Base-by-base conservation (phyloP, 1,139 yeast genomes). In the Geotrichum reessii region DNA sequence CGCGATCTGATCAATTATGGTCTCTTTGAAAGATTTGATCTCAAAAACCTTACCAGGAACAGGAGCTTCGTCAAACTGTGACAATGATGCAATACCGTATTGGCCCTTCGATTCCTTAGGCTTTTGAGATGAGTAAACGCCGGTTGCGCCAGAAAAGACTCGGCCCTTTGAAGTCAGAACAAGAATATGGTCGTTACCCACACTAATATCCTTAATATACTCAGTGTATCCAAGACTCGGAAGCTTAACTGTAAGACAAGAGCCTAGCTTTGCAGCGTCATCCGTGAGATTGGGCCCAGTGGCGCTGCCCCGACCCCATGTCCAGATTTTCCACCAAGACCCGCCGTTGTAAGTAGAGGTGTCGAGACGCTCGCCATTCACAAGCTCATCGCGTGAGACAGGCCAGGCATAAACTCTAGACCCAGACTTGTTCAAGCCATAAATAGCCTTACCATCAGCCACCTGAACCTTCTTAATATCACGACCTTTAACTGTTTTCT, bases 21-120 rank as follows among this genome's bases (percentile, higher is more conserved):
- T 63, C 47, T 64, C 69, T 40, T 61, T 66, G 60, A 75, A 64
- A 19, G 71, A 67, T 63, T 62, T 70, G 52, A 67, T 73, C 64
- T 62, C 73, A 67, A 62, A 75, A 65, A 69, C 73, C 63, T 67
- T 67, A 58, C 79, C 78, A 3, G 79, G 76, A 5, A 61, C 62
- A 25, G 86, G 85, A 0, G 81, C 74, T 4, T 64, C 61, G 57
- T 78, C 83, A 65, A 82, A 84, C 59, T 89, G 92, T 0, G 96
- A 84, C 64, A 77, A 81, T 14, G 75, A 72, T 0, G 96, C 95
- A 22, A 88, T 71, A 14, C 98, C 98, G 71, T 80, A 88, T 73
- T 92, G 98, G 6, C 97, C 98, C 64, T 69, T 68, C 47, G 86
- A 79, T 72, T 81, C 71, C 14, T 67, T 56, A 56, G 74, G 63